Conservation (phyloP, 2,329 filamentous ascomycete species). For the Leptoxyphium fumago region DNA sequence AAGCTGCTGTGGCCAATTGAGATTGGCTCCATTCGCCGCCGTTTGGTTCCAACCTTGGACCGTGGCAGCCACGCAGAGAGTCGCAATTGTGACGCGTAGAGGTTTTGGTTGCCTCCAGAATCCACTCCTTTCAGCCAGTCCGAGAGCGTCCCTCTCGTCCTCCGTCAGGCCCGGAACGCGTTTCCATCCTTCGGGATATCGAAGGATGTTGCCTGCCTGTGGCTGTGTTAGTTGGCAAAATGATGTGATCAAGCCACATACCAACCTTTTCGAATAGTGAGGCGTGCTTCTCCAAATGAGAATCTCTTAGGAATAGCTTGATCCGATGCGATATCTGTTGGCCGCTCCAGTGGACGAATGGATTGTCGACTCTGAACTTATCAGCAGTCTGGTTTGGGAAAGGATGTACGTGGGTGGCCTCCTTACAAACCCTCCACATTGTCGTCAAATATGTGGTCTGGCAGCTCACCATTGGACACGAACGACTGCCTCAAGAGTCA, state of each 20-base stretch:
- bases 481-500: neutral
- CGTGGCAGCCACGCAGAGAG: constrained; percentile 19
- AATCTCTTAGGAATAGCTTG: constrained; percentile 5
- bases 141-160: constrained; percentile 11
- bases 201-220: constrained; percentile 12
- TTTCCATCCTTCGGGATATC: constrained; percentile 14
- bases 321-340: constrained; percentile 7
- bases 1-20: constrained; percentile 18
- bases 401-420: neutral
- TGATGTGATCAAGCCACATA: neutral
- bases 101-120: constrained; percentile 19
- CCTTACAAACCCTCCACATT: constrained; percentile 8
- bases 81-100: constrained; percentile 17
- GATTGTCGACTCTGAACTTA: constrained; percentile 9
- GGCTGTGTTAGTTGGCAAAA: constrained; percentile 2
- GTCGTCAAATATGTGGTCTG: constrained; percentile 4
- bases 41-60: constrained; percentile 23
- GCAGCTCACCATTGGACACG: neutral
- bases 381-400: no score
- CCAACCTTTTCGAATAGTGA: constrained; percentile 8
- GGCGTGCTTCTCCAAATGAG: constrained; percentile 6
- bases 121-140: constrained; percentile 5
- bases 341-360: constrained; percentile 6
- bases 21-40: constrained; percentile 19
- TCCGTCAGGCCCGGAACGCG: constrained; percentile 10